Base-by-base conservation (phyloP, 805 yeast genomes). In the Candida berthetii region DNA sequence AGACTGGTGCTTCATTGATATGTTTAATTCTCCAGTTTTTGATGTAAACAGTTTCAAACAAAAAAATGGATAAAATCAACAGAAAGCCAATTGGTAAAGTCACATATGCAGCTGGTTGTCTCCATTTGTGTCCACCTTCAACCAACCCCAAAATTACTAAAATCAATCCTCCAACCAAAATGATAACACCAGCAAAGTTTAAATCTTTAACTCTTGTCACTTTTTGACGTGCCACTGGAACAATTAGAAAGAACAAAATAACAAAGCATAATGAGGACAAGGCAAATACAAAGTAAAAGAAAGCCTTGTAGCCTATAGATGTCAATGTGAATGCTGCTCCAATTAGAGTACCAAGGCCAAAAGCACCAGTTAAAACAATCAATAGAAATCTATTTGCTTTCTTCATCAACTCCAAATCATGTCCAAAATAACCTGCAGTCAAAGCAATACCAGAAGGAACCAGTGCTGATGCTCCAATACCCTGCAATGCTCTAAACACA, bases 291-390 rank as follows among this genome's bases (percentile, higher is more conserved):
- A 68, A 57, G 42, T 58, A 71, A 44, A 64, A 66, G 11, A 64
- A 49, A 1, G 67, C 67, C 39, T 62, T 60, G 46, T 69, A 69
- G 1, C 74, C 76, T 38, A 66, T 51, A 6, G 41, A 31, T 1
- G 69, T 54, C 20, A 45, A 41, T 1, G 65, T 50, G 38, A 71
- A 72, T 0, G 72, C 76, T 38, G 77, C 76, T 25, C 76, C 76
- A 2, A 71, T 31, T 7, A 70, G 42, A 4, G 57, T 47, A 4
- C 75, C 77, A 11, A 69, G 25, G 7, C 72, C 73, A 14, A 66
- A 53, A 28, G 62, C 43, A 24, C 60, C 37, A 42, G 63, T 51
- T 41, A 56, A 35, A 27, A 58, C 48, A 16, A 60, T 41, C 2
- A 62, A 49, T 3, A 64, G 48, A 2, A 46, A 44, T 6, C 55